phyloP scores from a whole-genome alignment of 2,329 filamentous ascomycete genomes.

The Colletotrichum salicis region DNA sequence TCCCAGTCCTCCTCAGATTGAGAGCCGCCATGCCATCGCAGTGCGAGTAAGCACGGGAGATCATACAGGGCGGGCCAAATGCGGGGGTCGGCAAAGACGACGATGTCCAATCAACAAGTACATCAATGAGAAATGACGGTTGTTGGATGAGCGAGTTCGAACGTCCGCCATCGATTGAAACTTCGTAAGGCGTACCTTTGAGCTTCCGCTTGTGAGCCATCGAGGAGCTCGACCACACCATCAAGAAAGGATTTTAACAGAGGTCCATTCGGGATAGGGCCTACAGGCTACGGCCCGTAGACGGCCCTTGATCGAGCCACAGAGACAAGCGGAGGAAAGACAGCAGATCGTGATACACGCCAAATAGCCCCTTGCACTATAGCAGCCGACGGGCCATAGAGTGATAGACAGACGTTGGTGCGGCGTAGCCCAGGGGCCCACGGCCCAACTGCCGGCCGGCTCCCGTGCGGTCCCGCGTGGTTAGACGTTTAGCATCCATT shows the following conservation, averaged over 20 bases:
- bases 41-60: background rate
- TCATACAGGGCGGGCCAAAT: conserved; percentile 2
- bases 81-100: background rate
- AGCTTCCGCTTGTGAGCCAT: too few relatives aligned
- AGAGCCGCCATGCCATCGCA: background rate
- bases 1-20: background rate
- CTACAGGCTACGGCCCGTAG: background rate
- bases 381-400: background rate
- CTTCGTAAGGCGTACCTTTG: background rate
- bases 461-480: conserved; percentile 1
- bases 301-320: background rate
- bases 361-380: background rate
- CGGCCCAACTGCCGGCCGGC: background rate
- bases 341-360: conserved; percentile 18
- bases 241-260: background rate
- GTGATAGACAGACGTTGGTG: background rate
- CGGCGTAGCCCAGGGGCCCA: background rate
- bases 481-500: conserved; percentile 5
- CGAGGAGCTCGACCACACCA: background rate
- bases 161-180: background rate
- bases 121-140: background rate
- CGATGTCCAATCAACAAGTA: background rate
- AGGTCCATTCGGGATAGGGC: background rate
- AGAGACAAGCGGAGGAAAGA: background rate
- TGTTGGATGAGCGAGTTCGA: background rate